Evolutionary conservation across 2,329 filamentous ascomycete genomes (phyloP).

Genomic region (Catunica adiposa): DNA sequence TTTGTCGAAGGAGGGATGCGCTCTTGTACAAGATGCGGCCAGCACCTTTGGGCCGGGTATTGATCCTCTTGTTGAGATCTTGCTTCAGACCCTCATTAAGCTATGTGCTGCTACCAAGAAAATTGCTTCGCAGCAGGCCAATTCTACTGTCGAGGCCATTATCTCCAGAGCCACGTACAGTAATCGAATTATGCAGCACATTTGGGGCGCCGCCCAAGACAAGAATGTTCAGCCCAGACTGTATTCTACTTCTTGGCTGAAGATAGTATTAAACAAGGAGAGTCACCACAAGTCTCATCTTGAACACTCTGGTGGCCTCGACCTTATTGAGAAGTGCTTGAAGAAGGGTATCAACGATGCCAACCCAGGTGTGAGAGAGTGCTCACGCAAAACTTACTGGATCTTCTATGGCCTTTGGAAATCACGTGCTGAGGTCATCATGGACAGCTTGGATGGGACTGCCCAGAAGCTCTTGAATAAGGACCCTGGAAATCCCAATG

Average conservation of each 20-base stretch:
- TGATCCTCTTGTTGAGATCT: slow-evolving; percentile 76
- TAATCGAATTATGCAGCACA: slow-evolving; percentile 66
- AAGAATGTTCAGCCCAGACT: slow-evolving; percentile 81
- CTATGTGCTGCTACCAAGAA: slow-evolving; percentile 82
- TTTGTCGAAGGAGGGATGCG: slow-evolving; percentile 72
- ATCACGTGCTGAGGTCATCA: slow-evolving; percentile 57
- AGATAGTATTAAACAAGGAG: slow-evolving; percentile 64
- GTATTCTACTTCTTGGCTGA: slow-evolving; percentile 69
- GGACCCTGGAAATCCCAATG: slow-evolving; percentile 66
- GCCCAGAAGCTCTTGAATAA: slow-evolving; percentile 68
- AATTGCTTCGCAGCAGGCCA: slow-evolving; percentile 72
- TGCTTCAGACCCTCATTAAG: slow-evolving; percentile 81
- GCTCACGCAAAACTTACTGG: slow-evolving; percentile 78
- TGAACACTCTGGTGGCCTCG: slow-evolving; percentile 70
- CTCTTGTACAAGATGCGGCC: slow-evolving; percentile 70
- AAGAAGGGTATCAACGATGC: slow-evolving; percentile 78
- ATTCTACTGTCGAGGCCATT: slow-evolving; percentile 63
- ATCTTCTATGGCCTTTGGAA: slow-evolving; percentile 63
- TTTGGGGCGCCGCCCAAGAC: slow-evolving; percentile 69
- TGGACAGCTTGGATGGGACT: slow-evolving; percentile 60
- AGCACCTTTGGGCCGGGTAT: slow-evolving; percentile 58
- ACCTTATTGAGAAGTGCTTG: slow-evolving; percentile 72
- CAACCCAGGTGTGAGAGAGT: slow-evolving; percentile 78
- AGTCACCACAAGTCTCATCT: slow-evolving; percentile 62
- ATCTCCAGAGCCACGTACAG: slow-evolving; percentile 68